Percentiles rank a stretch among this genome's conserved stretches.
phyloP scores from a whole-genome alignment of 371 early-diverging fungal species.

The Mortierella sp. region DNA sequence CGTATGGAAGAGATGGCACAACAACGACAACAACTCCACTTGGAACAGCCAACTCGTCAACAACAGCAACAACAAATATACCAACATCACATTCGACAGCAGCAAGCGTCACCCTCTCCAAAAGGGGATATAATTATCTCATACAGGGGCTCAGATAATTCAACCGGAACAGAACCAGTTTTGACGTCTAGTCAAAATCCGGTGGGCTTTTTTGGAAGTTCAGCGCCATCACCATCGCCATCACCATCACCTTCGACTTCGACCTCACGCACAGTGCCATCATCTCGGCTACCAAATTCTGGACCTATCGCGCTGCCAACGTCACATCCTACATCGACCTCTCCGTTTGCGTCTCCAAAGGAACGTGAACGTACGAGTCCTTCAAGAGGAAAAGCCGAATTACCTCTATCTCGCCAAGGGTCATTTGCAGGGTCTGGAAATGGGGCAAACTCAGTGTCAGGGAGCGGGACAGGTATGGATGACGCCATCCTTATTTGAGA shows the following conservation, averaged over 20 bases:
- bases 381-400: constrained; percentile 11
- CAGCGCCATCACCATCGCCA: constrained; percentile 4
- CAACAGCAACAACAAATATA: constrained; percentile 9
- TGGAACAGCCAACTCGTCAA: not conserved
- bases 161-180: not conserved
- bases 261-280: not conserved
- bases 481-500: constrained; percentile 35
- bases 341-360: not conserved
- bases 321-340: not conserved
- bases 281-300: not conserved
- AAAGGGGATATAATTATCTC: constrained; percentile 11
- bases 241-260: not conserved
- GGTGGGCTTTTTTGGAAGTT: not conserved
- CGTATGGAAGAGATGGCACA: constrained; percentile 8
- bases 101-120: constrained; percentile 10
- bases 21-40: constrained; percentile 4
- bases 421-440: not conserved
- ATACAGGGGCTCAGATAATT: constrained; percentile 17
- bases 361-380: constrained; percentile 6
- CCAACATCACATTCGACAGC: constrained; percentile 13
- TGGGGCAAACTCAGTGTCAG: constrained; percentile 8
- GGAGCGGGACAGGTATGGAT: constrained; percentile 29
- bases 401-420: constrained; percentile 5
- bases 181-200: constrained; percentile 2
- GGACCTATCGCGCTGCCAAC: not conserved